Conservation (phyloP, 116 monocot genomes). For the Phalaenopsis hybrid region DNA sequence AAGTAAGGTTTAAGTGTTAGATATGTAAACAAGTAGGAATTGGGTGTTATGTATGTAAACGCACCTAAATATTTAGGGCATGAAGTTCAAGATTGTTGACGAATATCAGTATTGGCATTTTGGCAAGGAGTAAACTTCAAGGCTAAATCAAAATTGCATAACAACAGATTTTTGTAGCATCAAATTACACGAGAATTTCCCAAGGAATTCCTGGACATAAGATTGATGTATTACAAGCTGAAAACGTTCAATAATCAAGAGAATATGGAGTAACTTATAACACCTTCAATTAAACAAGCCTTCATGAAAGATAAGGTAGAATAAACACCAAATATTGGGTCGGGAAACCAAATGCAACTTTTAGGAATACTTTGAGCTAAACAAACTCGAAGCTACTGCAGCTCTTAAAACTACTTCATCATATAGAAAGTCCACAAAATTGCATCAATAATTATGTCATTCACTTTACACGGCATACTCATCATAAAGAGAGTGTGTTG, state of each 20-base stretch:
- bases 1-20: too few species aligned
- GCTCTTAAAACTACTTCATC: not conserved
- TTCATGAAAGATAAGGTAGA: not conserved
- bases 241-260: not conserved
- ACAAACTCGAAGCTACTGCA: not conserved
- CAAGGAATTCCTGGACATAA: not conserved
- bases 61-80: not conserved
- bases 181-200: not conserved
- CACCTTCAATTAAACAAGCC: not conserved
- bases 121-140: not conserved
- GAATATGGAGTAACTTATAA: not conserved
- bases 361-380: not conserved
- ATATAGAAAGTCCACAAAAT: not conserved
- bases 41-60: too few species aligned
- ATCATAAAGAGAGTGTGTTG: not conserved
- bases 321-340: not conserved
- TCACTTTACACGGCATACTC: not conserved
- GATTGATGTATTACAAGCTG: not conserved
- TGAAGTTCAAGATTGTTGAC: not conserved
- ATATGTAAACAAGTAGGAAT: too few species aligned
- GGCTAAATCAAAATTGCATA: not conserved
- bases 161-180: not conserved
- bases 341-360: not conserved
- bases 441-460: not conserved
- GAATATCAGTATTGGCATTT: not conserved